Conservation (phyloP, 2,329 filamentous ascomycete species). For the Tolypocladium endophyticum region DNA sequence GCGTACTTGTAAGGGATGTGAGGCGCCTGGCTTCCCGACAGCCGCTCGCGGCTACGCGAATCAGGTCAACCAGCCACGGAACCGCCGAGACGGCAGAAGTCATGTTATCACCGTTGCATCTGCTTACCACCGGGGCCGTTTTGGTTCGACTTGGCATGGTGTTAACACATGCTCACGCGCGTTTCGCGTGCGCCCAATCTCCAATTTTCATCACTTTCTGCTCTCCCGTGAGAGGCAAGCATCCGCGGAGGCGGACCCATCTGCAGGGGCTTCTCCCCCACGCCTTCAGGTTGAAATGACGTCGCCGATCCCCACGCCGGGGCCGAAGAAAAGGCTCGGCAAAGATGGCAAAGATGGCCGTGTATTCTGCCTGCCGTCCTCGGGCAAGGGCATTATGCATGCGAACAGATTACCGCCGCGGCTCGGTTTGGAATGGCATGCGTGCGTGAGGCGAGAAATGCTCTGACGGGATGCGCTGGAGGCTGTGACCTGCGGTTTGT, state of each 20-base stretch:
- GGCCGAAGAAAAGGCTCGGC: not conserved
- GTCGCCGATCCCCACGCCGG: slow-evolving; percentile 5
- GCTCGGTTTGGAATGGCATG: not conserved
- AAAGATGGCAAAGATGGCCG: no score
- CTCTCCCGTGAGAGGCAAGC: not conserved
- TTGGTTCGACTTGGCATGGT: not conserved
- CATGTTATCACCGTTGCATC: not conserved
- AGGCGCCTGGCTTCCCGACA: not conserved
- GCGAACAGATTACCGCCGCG: no score
- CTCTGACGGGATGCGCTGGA: not conserved
- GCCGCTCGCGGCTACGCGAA: not conserved
- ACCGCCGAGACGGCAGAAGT: not conserved
- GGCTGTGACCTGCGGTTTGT: not conserved
- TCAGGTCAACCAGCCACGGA: not conserved
- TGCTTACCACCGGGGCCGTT: not conserved
- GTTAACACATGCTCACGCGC: not conserved
- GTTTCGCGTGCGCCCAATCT: not conserved
- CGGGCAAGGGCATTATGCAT: not conserved
- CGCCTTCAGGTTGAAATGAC: slow-evolving; percentile 3
- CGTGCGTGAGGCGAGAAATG: not conserved
- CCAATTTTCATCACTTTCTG: not conserved
- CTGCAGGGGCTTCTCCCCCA: not conserved
- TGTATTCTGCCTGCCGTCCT: not conserved
- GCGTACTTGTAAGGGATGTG: not conserved
- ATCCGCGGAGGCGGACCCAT: not conserved